Evolutionary conservation across 257 asterid species (phyloP).

Genomic region (Fraxinus cuspidata): DNA sequence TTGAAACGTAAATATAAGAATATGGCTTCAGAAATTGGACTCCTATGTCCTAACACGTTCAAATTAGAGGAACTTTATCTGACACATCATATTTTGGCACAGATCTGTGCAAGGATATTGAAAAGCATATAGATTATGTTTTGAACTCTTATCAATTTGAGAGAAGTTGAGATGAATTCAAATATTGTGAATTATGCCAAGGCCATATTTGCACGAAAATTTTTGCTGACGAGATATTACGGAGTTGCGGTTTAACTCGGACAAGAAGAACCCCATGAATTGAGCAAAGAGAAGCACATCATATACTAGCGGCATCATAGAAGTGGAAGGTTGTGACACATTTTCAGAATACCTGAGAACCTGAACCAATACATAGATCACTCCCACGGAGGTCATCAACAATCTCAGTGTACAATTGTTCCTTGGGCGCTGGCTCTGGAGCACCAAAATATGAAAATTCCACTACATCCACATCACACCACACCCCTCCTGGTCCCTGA

Average conservation of each 20-base stretch:
- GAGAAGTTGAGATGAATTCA: slow-evolving; percentile 19
- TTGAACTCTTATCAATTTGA: not conserved
- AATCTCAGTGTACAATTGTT: slow-evolving; percentile 82
- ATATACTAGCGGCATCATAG: not conserved
- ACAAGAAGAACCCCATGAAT: not conserved
- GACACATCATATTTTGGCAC: not conserved
- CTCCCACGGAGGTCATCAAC: slow-evolving; percentile 97
- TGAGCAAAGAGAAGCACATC: not conserved
- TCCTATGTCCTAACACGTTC: not conserved
- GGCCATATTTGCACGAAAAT: not conserved
- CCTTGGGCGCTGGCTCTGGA: slow-evolving; percentile 94
- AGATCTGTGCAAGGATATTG: not conserved
- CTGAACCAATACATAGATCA: slow-evolving; percentile 89
- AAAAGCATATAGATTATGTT: not conserved
- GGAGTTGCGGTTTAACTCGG: not conserved
- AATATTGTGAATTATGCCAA: not conserved
- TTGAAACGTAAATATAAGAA: slow-evolving; percentile 3
- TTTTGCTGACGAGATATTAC: slow-evolving; percentile 1
- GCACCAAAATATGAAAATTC: slow-evolving; percentile 97
- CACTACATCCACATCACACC: slow-evolving; percentile 99
- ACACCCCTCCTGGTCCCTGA: slow-evolving; percentile 99
- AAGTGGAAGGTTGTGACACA: slow-evolving; percentile 10
- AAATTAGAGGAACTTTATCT: not conserved
- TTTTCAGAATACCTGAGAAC: slow-evolving; percentile 74
- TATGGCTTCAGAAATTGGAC: not conserved